phyloP scores from a whole-genome alignment of 352 stramenopile species.

The Phytophthora colocasiae region DNA sequence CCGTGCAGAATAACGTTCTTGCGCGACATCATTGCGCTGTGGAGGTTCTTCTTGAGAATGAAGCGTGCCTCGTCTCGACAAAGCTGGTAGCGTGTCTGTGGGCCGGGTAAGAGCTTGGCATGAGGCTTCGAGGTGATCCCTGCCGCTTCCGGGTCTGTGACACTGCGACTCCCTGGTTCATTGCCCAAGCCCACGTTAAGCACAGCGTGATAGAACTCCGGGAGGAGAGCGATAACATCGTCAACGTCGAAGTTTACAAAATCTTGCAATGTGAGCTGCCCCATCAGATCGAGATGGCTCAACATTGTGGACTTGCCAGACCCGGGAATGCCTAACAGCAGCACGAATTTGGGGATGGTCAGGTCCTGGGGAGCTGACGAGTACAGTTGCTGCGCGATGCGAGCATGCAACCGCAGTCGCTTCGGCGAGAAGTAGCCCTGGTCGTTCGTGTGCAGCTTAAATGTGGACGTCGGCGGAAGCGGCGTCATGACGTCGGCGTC shows the following conservation, averaged over 20 bases:
- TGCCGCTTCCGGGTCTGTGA: constrained; percentile 23
- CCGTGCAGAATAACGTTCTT: constrained; percentile 86
- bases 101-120: constrained; percentile 44
- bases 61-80: constrained; percentile 83
- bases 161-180: constrained; percentile 42
- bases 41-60: constrained; percentile 84
- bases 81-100: constrained; percentile 78
- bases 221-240: constrained; percentile 79
- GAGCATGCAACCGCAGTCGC: constrained; percentile 67
- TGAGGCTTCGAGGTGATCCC: constrained; percentile 14
- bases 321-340: constrained; percentile 72
- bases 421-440: constrained; percentile 68
- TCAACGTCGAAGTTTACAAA: constrained; percentile 89
- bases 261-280: constrained; percentile 71
- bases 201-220: constrained; percentile 86
- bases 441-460: constrained; percentile 67
- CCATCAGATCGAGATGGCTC: constrained; percentile 74
- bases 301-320: constrained; percentile 82
- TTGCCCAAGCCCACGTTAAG: constrained; percentile 84
- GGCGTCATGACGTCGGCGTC: constrained; percentile 48
- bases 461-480: constrained; percentile 54
- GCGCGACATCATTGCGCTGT: constrained; percentile 78
- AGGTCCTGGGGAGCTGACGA: constrained; percentile 62
- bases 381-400: constrained; percentile 81
- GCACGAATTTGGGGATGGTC: constrained; percentile 64